Evolutionary conservation across 257 asterid species (phyloP).

Genomic region (Eucommia ulmoides): DNA sequence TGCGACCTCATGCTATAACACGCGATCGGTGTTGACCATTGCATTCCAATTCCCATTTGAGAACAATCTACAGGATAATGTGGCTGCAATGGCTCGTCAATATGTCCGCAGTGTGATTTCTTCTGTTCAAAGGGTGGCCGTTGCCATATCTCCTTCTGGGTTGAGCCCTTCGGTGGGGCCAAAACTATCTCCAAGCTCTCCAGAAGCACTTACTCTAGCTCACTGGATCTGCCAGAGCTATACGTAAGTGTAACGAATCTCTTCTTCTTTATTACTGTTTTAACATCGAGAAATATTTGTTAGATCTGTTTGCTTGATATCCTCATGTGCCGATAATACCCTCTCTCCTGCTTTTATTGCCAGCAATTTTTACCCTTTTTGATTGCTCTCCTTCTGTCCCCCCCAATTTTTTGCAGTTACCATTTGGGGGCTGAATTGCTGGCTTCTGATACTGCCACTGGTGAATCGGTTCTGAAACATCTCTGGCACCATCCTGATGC

Average conservation of each 20-base stretch:
- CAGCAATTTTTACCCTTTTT: neutral
- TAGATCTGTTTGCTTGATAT: too few species aligned
- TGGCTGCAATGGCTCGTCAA: constrained; percentile 85
- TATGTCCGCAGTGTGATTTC: constrained; percentile 90
- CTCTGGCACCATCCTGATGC: constrained; percentile 99
- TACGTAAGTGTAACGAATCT: constrained; percentile 28
- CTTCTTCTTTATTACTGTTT: neutral
- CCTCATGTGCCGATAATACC: too few species aligned
- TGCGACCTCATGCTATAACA: constrained; percentile 24
- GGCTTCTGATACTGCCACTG: constrained; percentile 29
- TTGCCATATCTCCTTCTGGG: constrained; percentile 81
- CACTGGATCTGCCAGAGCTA: constrained; percentile 97
- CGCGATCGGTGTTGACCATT: constrained; percentile 73
- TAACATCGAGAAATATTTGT: too few species aligned
- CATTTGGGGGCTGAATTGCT: constrained; percentile 71
- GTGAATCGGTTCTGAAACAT: constrained; percentile 56
- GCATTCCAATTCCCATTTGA: constrained; percentile 97
- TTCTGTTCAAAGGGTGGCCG: constrained; percentile 91
- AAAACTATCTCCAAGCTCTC: constrained; percentile 63
- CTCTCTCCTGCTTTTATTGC: neutral
- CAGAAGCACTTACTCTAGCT: constrained; percentile 86
- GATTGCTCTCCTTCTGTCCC: neutral
- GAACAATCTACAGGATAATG: constrained; percentile 67
- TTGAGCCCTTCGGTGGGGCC: constrained; percentile 38
- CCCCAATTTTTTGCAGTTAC: constrained; percentile 31